phyloP scores from a whole-genome alignment of 352 stramenopile genomes.

The Globisporangium yorkense region DNA sequence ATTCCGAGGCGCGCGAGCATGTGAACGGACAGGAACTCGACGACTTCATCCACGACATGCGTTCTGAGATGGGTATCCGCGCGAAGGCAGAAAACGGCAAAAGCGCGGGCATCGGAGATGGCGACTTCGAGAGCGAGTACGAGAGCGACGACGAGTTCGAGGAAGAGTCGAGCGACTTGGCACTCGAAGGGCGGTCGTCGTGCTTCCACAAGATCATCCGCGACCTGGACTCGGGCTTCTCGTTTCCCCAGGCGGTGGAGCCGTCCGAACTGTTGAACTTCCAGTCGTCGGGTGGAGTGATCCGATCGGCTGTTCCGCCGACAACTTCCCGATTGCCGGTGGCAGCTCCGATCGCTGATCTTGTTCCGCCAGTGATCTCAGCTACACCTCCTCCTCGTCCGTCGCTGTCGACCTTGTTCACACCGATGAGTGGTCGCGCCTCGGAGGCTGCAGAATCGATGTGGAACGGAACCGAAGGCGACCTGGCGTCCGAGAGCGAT shows the following conservation, averaged over 20 bases:
- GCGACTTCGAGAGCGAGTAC: conserved; percentile 13
- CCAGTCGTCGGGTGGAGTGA: conserved; percentile 6
- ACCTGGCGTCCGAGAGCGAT: conserved; percentile 31
- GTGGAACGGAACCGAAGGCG: conserved; percentile 26
- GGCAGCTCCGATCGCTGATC: conserved; percentile 1
- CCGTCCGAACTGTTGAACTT: conserved; percentile 21
- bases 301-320: background rate
- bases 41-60: conserved; percentile 18
- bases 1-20: conserved; percentile 11
- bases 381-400: conserved; percentile 13
- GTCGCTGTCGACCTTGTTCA: conserved; percentile 34
- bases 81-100: background rate
- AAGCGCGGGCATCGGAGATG: background rate
- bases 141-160: conserved; percentile 20
- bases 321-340: conserved; percentile 15
- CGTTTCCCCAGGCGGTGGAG: conserved; percentile 41
- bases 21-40: conserved; percentile 23
- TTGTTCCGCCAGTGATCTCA: conserved; percentile 2
- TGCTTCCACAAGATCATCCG: conserved; percentile 47
- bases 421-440: conserved; percentile 19
- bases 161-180: conserved; percentile 8
- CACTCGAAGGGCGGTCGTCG: conserved; percentile 13
- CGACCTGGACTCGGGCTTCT: conserved; percentile 49
- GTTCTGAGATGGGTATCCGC: conserved; percentile 8
- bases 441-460: conserved; percentile 20